These are phyloP conservation scores for Aaosphaeria arxii DNA, from an alignment of 2,329 filamentous ascomycete species.

Conservation along the genomic window DNA sequence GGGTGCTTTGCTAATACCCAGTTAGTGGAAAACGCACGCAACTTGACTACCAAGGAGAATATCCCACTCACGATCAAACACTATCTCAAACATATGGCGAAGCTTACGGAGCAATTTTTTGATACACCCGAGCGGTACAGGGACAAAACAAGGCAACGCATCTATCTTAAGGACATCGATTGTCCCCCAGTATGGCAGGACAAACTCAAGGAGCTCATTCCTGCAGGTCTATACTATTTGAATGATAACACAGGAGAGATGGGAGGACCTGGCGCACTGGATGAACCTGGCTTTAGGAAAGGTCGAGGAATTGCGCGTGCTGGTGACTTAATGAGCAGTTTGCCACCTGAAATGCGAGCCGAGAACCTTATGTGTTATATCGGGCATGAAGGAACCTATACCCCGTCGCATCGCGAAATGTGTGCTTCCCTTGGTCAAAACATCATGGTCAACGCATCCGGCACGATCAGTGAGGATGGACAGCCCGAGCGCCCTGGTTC, in stretches of 20 bases:
- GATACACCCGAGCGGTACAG: slow-evolving; percentile 68
- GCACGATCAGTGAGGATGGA: slow-evolving; percentile 60
- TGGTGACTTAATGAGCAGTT: slow-evolving; percentile 91
- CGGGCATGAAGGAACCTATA: slow-evolving; percentile 95
- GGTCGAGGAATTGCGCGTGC: slow-evolving; percentile 65
- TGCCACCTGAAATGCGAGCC: slow-evolving; percentile 83
- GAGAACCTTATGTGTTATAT: slow-evolving; percentile 99
- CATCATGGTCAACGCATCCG: slow-evolving; percentile 93
- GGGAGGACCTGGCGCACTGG: slow-evolving; percentile 55
- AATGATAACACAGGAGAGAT: slow-evolving; percentile 70
- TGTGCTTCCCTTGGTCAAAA: slow-evolving; percentile 95
- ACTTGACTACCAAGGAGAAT: slow-evolving; percentile 69
- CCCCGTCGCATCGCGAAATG: slow-evolving; percentile 94
- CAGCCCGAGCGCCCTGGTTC: slow-evolving; percentile 74
- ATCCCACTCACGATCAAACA: slow-evolving; percentile 85
- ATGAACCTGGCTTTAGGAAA: slow-evolving; percentile 47
- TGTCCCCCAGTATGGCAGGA: slow-evolving; percentile 85
- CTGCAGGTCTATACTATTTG: slow-evolving; percentile 81
- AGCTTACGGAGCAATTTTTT: slow-evolving; percentile 77
- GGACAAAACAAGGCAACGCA: slow-evolving; percentile 75
- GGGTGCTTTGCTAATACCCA: not conserved
- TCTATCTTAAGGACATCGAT: slow-evolving; percentile 97
- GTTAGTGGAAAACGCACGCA: slow-evolving; percentile 77
- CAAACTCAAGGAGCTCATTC: slow-evolving; percentile 73
- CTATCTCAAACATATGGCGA: slow-evolving; percentile 83